These are phyloP conservation scores for Linanthus parryae DNA, from an alignment of 148 eudicot genomes.

Conservation along the genomic window DNA sequence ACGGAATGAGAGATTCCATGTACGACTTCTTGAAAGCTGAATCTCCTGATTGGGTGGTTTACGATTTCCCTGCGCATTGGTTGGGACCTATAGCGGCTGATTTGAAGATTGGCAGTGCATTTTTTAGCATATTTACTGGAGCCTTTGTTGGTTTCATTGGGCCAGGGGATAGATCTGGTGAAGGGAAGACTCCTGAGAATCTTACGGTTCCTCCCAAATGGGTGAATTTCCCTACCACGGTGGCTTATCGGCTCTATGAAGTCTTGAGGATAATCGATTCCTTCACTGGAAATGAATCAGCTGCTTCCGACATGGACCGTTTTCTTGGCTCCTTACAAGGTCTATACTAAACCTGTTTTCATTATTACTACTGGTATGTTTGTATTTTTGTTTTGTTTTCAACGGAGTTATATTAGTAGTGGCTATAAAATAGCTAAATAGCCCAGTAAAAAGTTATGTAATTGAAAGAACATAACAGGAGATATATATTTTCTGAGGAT, in stretches of 20 bases:
- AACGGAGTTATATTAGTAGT: too few species aligned
- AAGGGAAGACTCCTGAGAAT: background rate
- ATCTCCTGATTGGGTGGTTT: background rate
- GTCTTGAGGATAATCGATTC: background rate
- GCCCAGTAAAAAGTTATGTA: too few species aligned
- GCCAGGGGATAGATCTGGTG: background rate
- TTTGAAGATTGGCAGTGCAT: background rate
- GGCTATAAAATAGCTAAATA: too few species aligned
- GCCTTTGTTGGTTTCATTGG: background rate
- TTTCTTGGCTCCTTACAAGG: too few species aligned
- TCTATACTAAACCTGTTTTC: too few species aligned
- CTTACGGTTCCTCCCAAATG: constrained; percentile 1
- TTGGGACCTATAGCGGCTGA: background rate
- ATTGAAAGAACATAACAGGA: too few species aligned
- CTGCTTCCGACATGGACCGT: too few species aligned
- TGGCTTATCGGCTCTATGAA: background rate
- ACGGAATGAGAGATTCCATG: background rate
- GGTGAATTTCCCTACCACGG: background rate
- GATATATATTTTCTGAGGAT: too few species aligned
- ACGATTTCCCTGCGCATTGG: background rate
- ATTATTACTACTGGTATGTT: too few species aligned
- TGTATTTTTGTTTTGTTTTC: too few species aligned
- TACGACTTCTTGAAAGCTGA: background rate
- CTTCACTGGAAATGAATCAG: too few species aligned
- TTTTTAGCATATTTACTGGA: background rate